A percentile compares a stretch with the other conserved stretches of the same genome.
These are phyloP conservation scores for Daldinia grandis DNA, from an alignment of 495 filamentous ascomycete genomes.

Conservation along the genomic window DNA sequence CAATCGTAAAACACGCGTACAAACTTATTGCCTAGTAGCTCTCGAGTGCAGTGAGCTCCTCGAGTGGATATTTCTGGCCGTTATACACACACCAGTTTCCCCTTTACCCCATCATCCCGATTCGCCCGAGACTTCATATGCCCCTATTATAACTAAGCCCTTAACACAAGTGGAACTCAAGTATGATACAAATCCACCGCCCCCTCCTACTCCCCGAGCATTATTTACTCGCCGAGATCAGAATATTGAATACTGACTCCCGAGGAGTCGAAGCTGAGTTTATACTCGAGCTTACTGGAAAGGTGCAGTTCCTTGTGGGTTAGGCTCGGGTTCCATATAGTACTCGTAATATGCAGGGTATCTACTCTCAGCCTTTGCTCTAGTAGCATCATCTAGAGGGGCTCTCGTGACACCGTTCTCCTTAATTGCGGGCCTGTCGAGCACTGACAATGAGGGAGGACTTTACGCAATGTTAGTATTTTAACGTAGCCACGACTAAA, in stretches of 20 bases:
- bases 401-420: conserved; percentile 67
- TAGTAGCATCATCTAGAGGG: conserved; percentile 69
- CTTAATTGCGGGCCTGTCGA: conserved; percentile 59
- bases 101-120: conserved; percentile 14
- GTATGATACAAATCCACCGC: conserved; percentile 29
- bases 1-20: conserved; percentile 7
- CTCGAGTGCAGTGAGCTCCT: neutral
- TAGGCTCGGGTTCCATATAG: conserved; percentile 59
- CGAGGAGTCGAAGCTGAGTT: conserved; percentile 1
- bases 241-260: neutral
- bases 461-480: conserved; percentile 41
- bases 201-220: neutral
- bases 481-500: neutral
- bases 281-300: conserved; percentile 47
- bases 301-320: conserved; percentile 51
- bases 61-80: neutral
- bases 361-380: conserved; percentile 67
- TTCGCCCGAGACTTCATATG: conserved; percentile 7
- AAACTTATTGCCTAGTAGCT: conserved; percentile 13
- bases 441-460: conserved; percentile 61
- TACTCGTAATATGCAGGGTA: conserved; percentile 74
- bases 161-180: conserved; percentile 16
- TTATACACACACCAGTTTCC: conserved; percentile 33
- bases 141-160: conserved; percentile 23
- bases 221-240: neutral